These are phyloP conservation scores for Cyberlindnera misumaiensis DNA, from an alignment of 805 yeast species.

Conservation along the genomic window DNA sequence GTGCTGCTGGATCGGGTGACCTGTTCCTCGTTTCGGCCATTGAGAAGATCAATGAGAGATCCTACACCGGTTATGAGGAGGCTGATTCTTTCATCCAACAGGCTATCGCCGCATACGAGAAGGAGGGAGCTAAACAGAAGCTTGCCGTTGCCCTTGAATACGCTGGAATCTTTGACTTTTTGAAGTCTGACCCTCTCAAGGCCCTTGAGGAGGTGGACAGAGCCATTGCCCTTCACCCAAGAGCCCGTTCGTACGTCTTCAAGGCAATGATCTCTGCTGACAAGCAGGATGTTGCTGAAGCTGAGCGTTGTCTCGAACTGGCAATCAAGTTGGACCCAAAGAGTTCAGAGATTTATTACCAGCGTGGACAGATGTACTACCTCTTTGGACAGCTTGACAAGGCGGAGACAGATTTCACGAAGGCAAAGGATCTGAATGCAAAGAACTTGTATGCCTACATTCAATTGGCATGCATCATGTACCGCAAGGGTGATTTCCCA, in stretches of 20 bases:
- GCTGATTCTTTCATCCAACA: conserved; percentile 42
- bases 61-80: conserved; percentile 29
- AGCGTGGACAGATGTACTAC: conserved; percentile 88
- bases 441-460: conserved; percentile 78
- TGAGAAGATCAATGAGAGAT: conserved; percentile 41
- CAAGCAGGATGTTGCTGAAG: conserved; percentile 58
- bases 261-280: conserved; percentile 83
- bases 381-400: conserved; percentile 64
- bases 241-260: conserved; percentile 76
- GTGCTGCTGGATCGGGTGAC: conserved; percentile 48
- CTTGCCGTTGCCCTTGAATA: conserved; percentile 77
- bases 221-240: conserved; percentile 62
- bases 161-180: conserved; percentile 74
- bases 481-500: conserved; percentile 58
- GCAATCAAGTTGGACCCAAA: conserved; percentile 66
- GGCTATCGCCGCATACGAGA: conserved; percentile 44
- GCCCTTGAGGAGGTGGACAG: conserved; percentile 60
- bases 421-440: conserved; percentile 69
- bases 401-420: conserved; percentile 70
- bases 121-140: conserved; percentile 28
- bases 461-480: conserved; percentile 87
- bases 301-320: conserved; percentile 62
- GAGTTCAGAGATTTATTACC: conserved; percentile 83
- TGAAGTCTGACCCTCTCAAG: conserved; percentile 62
- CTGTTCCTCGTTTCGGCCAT: conserved; percentile 61